A percentile compares a stretch with the other conserved stretches of the same genome.
Conservation (phyloP, 2,329 filamentous ascomycete species). For the Hymenoscyphus infarciens region DNA sequence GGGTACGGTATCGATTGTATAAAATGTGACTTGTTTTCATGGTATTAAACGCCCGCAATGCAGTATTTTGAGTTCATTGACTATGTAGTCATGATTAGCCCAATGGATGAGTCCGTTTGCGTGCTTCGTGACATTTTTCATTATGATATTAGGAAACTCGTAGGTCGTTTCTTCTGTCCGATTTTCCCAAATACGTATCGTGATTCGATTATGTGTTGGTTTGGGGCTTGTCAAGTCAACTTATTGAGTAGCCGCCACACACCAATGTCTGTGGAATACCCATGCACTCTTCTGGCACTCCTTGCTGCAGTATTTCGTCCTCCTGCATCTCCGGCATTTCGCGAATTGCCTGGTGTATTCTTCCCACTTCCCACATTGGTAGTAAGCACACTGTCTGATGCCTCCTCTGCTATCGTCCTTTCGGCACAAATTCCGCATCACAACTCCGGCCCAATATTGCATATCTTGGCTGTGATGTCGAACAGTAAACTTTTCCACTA, state of each 20-base stretch:
- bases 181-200: neutral
- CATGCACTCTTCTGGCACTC: slow-evolving; percentile 99
- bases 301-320: slow-evolving; percentile 99
- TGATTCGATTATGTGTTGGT: slow-evolving; percentile 13
- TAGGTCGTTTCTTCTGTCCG: slow-evolving; percentile 13
- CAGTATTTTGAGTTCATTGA: slow-evolving; percentile 24
- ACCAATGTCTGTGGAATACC: slow-evolving; percentile 98
- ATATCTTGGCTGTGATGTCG: slow-evolving; percentile 93
- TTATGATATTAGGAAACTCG: slow-evolving; percentile 30
- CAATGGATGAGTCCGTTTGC: slow-evolving; percentile 17
- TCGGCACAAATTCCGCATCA: slow-evolving; percentile 97
- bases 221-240: neutral
- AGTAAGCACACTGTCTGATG: slow-evolving; percentile 96
- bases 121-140: slow-evolving; percentile 23
- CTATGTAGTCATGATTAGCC: slow-evolving; percentile 13
- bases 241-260: slow-evolving; percentile 60
- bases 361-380: slow-evolving; percentile 98
- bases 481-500: slow-evolving; percentile 97
- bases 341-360: slow-evolving; percentile 95
- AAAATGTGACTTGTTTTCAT: slow-evolving; percentile 14
- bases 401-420: slow-evolving; percentile 94
- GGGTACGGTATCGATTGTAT: slow-evolving; percentile 23
- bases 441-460: slow-evolving; percentile 99
- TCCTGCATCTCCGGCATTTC: slow-evolving; percentile 91
- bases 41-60: slow-evolving; percentile 27